Base-by-base conservation (phyloP, 768 basidiomycete species). In the Amanita pallidorosea region DNA sequence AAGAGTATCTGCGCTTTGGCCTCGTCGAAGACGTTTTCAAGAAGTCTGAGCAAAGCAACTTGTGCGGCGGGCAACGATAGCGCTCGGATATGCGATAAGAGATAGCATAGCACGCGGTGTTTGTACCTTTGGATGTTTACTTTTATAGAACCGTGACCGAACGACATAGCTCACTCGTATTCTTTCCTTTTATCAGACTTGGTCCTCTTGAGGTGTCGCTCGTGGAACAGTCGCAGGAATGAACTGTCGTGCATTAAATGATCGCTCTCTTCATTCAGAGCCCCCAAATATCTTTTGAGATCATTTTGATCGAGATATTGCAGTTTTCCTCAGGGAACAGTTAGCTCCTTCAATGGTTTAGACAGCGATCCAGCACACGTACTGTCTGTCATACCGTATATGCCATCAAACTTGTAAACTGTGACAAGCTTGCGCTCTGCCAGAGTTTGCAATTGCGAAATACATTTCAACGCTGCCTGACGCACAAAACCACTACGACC, bases 41-140 rank as follows among this genome's bases (percentile, higher is more conserved):
- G 48, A 5, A 67, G 61, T 52, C 61, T 65, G 15, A 97, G 70
- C 0, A 97, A 65, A 9, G 67, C 60, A 9, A 77, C 60, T 53
- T 81, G 79, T 15, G 76, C 72, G 1, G 58, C 52, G 2, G 75
- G 63, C 3, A 76, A 60, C 2, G 70, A 65, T 55, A 85, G 75
- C 4, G 79, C 75, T 43, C 75, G 73, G 55, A 85, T 71, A 61
- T 97, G 94, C 1, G 93, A 93, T 5, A 88, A 67, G 0, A 96
- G 63, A 63, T 77, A 92, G 60, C 84, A 89, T 37, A 88, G 59
- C 38, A 93, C 67, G 11, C 81, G 76, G 54, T 77, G 76, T 60
- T 80, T 88, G 63, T 83, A 81, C 49, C 89, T 90, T 52, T 25
- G 51, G 47, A 18, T 25, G 41, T 25, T 56, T 7, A 54, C 47